Percentiles rank a stretch among this genome's conserved stretches.
Conservation (phyloP, 345 rosid genomes). For the Lumnitzera racemosa region DNA sequence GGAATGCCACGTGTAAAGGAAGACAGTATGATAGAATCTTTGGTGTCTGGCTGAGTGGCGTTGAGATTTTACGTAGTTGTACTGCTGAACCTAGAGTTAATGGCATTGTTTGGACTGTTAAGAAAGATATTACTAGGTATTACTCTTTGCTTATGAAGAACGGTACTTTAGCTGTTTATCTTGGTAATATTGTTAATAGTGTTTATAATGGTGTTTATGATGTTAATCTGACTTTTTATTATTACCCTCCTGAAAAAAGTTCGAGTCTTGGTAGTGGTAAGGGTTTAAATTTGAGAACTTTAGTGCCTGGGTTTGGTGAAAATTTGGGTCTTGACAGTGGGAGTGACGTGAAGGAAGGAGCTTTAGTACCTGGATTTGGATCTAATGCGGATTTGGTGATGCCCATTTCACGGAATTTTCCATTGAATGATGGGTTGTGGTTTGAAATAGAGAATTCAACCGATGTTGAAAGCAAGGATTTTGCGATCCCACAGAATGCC, state of each 20-base stretch:
- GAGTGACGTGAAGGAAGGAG: background rate
- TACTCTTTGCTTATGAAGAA: constrained; percentile 53
- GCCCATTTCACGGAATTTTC: constrained; percentile 62
- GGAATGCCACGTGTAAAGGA: constrained; percentile 71
- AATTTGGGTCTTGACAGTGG: no score
- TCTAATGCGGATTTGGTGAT: constrained; percentile 65
- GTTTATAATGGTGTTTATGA: constrained; percentile 80
- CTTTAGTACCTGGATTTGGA: constrained; percentile 19
- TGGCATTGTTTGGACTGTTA: constrained; percentile 71
- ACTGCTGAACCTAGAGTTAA: constrained; percentile 74
- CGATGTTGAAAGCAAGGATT: constrained; percentile 36
- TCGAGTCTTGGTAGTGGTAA: no score
- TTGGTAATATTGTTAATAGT: constrained; percentile 55
- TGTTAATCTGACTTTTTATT: constrained; percentile 57
- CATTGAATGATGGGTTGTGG: constrained; percentile 82
- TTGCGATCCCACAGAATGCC: constrained; percentile 60
- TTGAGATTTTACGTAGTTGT: constrained; percentile 92
- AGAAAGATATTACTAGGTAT: constrained; percentile 81
- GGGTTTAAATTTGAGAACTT: background rate
- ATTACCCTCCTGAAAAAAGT: constrained; percentile 36
- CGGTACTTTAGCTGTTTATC: constrained; percentile 51
- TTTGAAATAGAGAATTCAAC: constrained; percentile 51
- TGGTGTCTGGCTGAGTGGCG: constrained; percentile 83
- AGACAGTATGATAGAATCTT: constrained; percentile 80
- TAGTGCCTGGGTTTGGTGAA: constrained; percentile 10